Conservation (phyloP, 257 asterid species). For the Rehmannia glutinosa region DNA sequence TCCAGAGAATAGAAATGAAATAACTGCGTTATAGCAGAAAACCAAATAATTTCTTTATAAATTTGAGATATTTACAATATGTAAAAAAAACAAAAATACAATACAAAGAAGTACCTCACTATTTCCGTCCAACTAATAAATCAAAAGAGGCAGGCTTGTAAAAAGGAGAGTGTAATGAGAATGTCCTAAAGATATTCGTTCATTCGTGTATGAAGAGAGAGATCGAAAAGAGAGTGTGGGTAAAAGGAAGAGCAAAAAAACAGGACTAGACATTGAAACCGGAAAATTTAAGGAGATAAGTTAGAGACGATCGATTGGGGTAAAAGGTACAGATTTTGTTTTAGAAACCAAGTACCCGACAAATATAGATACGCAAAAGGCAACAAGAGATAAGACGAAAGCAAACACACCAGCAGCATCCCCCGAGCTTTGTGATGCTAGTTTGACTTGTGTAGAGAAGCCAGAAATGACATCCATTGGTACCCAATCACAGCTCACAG, state of each 20-base stretch:
- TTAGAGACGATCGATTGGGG: conserved; percentile 49
- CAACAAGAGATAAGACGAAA: conserved; percentile 58
- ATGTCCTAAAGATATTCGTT: neutral
- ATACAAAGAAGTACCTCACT: neutral
- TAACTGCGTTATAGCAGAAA: neutral
- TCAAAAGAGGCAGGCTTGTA: neutral
- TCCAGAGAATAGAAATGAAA: too few species aligned
- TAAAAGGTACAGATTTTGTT: conserved; percentile 50
- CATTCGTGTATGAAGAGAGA: neutral
- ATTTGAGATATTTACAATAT: neutral
- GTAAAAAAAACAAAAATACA: neutral
- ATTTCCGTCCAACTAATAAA: neutral
- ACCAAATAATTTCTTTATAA: neutral
- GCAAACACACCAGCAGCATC: conserved; percentile 78
- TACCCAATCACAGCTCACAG: conserved; percentile 74
- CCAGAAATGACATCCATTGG: conserved; percentile 50
- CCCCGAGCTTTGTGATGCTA: conserved; percentile 42
- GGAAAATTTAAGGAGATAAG: neutral
- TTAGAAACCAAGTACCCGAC: too few species aligned
- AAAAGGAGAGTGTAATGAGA: too few species aligned
- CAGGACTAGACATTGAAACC: neutral
- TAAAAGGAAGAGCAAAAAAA: neutral
- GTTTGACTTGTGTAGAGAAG: conserved; percentile 26
- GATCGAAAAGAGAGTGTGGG: neutral
- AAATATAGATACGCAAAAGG: conserved; percentile 61